Conservation (phyloP, 306 rosid species). For the Mucuna pruriens region DNA sequence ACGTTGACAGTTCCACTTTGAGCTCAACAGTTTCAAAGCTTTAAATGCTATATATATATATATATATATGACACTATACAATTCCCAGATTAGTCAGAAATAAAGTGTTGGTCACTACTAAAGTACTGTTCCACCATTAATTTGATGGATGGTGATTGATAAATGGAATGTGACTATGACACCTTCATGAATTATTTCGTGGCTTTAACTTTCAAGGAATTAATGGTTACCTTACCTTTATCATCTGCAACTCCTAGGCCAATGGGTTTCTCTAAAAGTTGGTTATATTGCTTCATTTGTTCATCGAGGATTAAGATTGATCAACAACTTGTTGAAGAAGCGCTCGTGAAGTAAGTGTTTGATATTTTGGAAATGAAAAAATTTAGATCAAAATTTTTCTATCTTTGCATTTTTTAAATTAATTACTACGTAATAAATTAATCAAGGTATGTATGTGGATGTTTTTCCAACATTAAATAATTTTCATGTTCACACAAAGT, state of each 20-base stretch:
- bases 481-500: background rate
- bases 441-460: background rate
- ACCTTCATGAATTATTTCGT: background rate
- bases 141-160: background rate
- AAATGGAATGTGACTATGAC: background rate
- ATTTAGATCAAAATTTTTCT: background rate
- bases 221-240: background rate
- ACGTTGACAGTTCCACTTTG: background rate
- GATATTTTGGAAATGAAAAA: background rate
- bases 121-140: background rate
- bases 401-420: background rate
- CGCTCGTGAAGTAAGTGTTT: background rate
- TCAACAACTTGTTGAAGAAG: background rate
- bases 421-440: background rate
- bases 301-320: background rate
- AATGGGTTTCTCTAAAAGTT: constrained; percentile 1
- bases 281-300: background rate
- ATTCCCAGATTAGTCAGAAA: background rate
- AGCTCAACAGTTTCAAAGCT: background rate
- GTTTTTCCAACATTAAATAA: background rate
- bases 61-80: background rate
- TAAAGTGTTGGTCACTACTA: background rate
- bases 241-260: background rate
- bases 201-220: background rate
- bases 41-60: background rate